Evolutionary conservation across 2,329 filamentous ascomycete species (phyloP), one percentile per base, ranked within the genome.

Genomic region (Diplodia intermedia): DNA sequence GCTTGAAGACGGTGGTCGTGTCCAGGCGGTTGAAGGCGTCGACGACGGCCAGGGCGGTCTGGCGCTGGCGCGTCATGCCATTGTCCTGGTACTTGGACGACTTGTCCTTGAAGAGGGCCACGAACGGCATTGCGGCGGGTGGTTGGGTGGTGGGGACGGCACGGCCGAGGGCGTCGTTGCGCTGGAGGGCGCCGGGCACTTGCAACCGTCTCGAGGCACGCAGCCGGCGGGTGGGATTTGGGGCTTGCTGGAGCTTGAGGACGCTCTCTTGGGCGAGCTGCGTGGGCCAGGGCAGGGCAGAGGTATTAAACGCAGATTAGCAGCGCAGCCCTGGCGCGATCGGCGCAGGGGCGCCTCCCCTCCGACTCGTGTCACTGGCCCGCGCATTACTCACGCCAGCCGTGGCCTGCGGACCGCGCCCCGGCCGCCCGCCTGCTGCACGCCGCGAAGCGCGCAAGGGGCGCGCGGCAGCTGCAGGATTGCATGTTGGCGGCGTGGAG

Each of bases 51-150:
- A 68, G 66, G 29, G 66, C 66, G 9, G 76, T 77, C 67, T 69
- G 70, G 53, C 75, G 73, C 71, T 76, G 72, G 38, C 65, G 66
- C 12, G 75, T 71, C 66, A 67, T 67, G 60, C 60, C 43, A 33
- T 49, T 9, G 57, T 62, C 11, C 23, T 38, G 40, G 18, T 9
- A 20, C 14, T 49, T 31, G 43, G 60, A 50, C 60, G 60, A 50
- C 60, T 52, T 50, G 43, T 63, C 43, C 43, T 29, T 52, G 38
- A 61, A 61, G 53, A 36, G 53, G 15, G 29, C 15, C 29, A 14
- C 53, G 53, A n/a, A 9, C 11, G 53, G 53, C 26, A 55, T 29
- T 26, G 50, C 50, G 26, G 2, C 2, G 18, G n/a, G 18, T n/a
- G 43, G 43, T 7, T 8, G 8, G 18, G n/a, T 18, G 18, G 53